A percentile compares a stretch with the other conserved stretches of the same genome.
Evolutionary conservation across 2,329 filamentous ascomycete genomes (phyloP).

Genomic region (Delphinella strobiligena): DNA sequence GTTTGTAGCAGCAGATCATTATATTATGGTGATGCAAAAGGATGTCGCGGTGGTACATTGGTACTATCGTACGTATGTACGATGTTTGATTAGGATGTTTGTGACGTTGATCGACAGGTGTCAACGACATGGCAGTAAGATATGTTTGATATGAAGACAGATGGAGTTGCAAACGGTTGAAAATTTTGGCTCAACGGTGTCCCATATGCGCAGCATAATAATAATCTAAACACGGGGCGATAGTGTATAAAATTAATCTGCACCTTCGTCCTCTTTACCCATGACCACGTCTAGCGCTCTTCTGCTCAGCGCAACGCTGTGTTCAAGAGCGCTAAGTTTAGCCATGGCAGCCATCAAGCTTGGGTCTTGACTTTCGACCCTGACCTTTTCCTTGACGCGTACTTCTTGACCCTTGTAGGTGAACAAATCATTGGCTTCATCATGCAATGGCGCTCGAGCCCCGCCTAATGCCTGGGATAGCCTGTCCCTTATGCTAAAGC

Average conservation of each 20-base stretch:
- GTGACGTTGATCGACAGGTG: too few species aligned
- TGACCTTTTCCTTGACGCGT: slow-evolving; percentile 77
- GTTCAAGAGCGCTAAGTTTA: slow-evolving; percentile 67
- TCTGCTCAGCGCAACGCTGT: slow-evolving; percentile 58
- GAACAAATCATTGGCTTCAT: slow-evolving; percentile 68
- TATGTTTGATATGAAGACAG: too few species aligned
- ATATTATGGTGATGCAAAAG: too few species aligned
- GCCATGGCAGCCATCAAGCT: slow-evolving; percentile 71
- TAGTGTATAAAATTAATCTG: neutral
- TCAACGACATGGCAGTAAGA: neutral
- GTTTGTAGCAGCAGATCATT: too few species aligned
- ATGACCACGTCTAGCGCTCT: slow-evolving; percentile 67
- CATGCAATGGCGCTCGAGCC: slow-evolving; percentile 28
- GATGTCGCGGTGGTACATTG: too few species aligned
- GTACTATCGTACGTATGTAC: too few species aligned
- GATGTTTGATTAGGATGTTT: too few species aligned
- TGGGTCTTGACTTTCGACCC: slow-evolving; percentile 81
- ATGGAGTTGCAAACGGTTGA: neutral
- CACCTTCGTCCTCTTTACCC: slow-evolving; percentile 41
- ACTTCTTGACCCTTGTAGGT: slow-evolving; percentile 59
- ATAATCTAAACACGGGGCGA: neutral
- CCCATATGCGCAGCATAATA: neutral
- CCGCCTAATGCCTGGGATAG: slow-evolving; percentile 35
- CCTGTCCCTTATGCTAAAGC: slow-evolving; percentile 46
- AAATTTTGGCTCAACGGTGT: neutral